phyloP scores from a whole-genome alignment of 306 rosid genomes.

The Medicago lupulina region DNA sequence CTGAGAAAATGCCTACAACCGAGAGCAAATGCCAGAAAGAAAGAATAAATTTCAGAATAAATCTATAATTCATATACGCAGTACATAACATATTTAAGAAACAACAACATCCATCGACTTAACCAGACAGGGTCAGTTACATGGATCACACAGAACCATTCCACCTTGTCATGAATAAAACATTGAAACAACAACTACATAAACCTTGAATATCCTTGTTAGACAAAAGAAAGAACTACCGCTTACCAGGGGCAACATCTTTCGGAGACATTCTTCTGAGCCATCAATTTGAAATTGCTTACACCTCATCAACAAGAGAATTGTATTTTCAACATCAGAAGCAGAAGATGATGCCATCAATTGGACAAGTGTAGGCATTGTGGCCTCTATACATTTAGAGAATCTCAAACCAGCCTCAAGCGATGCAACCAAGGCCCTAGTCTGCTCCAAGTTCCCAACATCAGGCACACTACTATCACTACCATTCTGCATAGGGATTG shows the following conservation, averaged over 20 bases:
- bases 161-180: conserved; percentile 15
- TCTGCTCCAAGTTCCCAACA: conserved; percentile 94
- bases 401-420: conserved; percentile 93
- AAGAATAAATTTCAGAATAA: conserved; percentile 30
- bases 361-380: conserved; percentile 87
- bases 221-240: conserved; percentile 27
- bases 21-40: conserved; percentile 38
- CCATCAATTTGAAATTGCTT: conserved; percentile 96
- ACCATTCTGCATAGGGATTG: conserved; percentile 55
- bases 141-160: not conserved
- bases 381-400: conserved; percentile 74
- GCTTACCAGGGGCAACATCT: conserved; percentile 92
- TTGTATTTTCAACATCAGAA: conserved; percentile 91
- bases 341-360: conserved; percentile 95
- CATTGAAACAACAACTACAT: conserved; percentile 28
- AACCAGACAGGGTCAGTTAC: not conserved
- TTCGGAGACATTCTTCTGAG: conserved; percentile 87
- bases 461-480: conserved; percentile 69
- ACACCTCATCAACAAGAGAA: conserved; percentile 93
- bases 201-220: conserved; percentile 26
- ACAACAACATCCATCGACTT: not conserved
- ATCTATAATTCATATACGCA: conserved; percentile 15
- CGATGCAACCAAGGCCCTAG: conserved; percentile 95
- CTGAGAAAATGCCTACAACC: conserved; percentile 86
- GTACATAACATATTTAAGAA: conserved; percentile 11